Conservation (phyloP, 2,329 filamentous ascomycete genomes). For the Apiospora phragmitis region DNA sequence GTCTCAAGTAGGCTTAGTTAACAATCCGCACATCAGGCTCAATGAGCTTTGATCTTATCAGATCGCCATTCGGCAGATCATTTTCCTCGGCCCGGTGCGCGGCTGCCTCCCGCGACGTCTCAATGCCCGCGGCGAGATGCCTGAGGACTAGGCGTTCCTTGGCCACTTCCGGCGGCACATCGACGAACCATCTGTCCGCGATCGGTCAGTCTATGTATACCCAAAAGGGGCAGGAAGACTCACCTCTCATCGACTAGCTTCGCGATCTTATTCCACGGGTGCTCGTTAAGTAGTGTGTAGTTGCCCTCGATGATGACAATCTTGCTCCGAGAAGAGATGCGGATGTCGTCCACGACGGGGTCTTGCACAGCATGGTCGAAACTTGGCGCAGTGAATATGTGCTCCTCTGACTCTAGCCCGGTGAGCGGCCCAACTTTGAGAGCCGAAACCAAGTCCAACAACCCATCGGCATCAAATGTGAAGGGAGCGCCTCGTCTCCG, state of each 20-base stretch:
- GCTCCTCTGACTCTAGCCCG: constrained; percentile 17
- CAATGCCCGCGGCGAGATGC: constrained; percentile 30
- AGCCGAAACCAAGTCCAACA: constrained; percentile 23
- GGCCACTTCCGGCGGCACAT: constrained; percentile 23
- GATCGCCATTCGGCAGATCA: constrained; percentile 31
- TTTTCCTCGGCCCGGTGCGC: constrained; percentile 26
- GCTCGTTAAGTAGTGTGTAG: constrained; percentile 46
- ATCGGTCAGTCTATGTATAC: neutral
- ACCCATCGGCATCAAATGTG: constrained; percentile 30
- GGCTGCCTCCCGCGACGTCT: constrained; percentile 25
- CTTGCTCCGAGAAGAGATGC: constrained; percentile 39
- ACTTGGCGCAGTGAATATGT: constrained; percentile 35
- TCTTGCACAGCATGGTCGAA: constrained; percentile 54
- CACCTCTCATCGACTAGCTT: constrained; percentile 42
- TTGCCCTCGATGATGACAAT: constrained; percentile 55
- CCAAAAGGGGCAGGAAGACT: neutral
- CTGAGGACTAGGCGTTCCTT: constrained; percentile 24
- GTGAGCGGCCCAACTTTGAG: constrained; percentile 26
- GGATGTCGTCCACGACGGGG: constrained; percentile 33
- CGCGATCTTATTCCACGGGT: constrained; percentile 39
- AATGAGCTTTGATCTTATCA: constrained; percentile 26
- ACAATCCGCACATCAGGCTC: constrained; percentile 25
- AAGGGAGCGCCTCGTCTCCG: constrained; percentile 31
- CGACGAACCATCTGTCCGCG: constrained; percentile 30
- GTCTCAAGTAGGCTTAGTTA: constrained; percentile 19